Conservation (phyloP, 1,284 basidiomycete genomes). For the Mycena sp. region DNA sequence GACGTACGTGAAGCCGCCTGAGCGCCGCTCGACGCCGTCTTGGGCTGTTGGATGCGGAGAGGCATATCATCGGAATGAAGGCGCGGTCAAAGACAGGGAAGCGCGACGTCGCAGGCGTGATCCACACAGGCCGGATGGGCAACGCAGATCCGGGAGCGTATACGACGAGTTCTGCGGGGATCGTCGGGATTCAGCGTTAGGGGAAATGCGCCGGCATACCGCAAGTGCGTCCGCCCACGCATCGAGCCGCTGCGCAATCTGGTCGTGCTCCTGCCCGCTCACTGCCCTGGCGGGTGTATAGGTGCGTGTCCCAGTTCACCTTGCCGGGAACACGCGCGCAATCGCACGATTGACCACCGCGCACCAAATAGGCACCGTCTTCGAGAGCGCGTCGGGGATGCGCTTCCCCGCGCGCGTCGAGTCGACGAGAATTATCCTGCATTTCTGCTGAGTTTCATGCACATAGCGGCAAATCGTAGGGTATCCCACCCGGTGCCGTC, state of each 20-base stretch:
- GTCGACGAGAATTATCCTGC: constrained; percentile 88
- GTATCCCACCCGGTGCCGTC: constrained; percentile 62
- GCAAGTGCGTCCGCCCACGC: constrained; percentile 71
- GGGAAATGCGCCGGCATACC: constrained; percentile 46
- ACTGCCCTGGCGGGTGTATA: constrained; percentile 77
- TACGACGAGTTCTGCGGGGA: constrained; percentile 60
- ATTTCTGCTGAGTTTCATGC: neutral
- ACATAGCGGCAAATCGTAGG: neutral
- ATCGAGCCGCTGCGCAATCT: constrained; percentile 73
- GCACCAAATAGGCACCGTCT: constrained; percentile 98
- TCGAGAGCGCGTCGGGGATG: constrained; percentile 93
- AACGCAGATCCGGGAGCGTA: constrained; percentile 53
- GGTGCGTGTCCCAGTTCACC: constrained; percentile 56
- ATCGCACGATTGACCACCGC: constrained; percentile 87
- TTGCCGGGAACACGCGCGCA: constrained; percentile 38
- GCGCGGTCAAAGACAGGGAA: constrained; percentile 49
- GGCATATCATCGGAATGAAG: constrained; percentile 77
- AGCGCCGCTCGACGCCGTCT: constrained; percentile 65
- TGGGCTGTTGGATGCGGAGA: constrained; percentile 72
- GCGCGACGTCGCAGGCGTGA: constrained; percentile 62
- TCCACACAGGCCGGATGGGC: constrained; percentile 75
- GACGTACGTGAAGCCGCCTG: constrained; percentile 78
- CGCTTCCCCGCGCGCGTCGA: constrained; percentile 95
- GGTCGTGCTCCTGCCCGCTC: constrained; percentile 76
- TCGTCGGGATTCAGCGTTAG: neutral